Percentiles rank a stretch among this genome's conserved stretches.
phyloP scores from a whole-genome alignment of 345 rosid species.

The Theobroma cacao region DNA sequence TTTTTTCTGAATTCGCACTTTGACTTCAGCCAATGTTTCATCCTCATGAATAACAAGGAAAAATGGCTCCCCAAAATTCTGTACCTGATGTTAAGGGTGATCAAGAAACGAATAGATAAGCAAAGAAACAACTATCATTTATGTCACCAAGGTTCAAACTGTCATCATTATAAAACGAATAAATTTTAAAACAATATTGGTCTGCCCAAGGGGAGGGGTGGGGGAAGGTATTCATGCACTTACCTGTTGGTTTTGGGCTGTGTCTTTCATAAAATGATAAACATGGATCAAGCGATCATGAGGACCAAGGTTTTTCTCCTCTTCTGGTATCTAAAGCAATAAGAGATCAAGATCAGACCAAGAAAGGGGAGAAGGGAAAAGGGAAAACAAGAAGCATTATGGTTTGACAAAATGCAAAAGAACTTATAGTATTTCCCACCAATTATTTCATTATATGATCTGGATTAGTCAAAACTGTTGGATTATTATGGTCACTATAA shows the following conservation, averaged over 20 bases:
- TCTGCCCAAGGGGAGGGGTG: neutral
- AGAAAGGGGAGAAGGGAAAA: neutral
- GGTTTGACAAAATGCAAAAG: neutral
- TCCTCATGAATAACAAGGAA: slow-evolving; percentile 69
- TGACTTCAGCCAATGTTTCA: slow-evolving; percentile 57
- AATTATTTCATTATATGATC: neutral
- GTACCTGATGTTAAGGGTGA: slow-evolving; percentile 40
- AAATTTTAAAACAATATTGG: neutral
- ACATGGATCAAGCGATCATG: slow-evolving; percentile 70
- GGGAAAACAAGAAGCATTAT: neutral
- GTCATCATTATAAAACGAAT: neutral
- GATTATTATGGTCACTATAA: neutral
- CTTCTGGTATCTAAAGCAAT: slow-evolving; percentile 55
- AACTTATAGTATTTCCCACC: neutral
- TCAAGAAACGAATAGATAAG: neutral
- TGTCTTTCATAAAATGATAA: slow-evolving; percentile 65
- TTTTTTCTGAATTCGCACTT: slow-evolving; percentile 62
- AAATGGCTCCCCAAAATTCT: slow-evolving; percentile 77
- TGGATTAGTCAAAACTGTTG: neutral
- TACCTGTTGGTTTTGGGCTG: slow-evolving; percentile 54
- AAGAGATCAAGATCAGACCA: slow-evolving; percentile 5
- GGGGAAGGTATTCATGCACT: neutral
- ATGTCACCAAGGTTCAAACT: neutral
- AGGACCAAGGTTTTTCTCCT: slow-evolving; percentile 64
- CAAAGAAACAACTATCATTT: neutral